Evolutionary conservation across 2,329 filamentous ascomycete species (phyloP), one percentile per base, ranked within the genome.

Genomic region (Aspergillus tamarii): DNA sequence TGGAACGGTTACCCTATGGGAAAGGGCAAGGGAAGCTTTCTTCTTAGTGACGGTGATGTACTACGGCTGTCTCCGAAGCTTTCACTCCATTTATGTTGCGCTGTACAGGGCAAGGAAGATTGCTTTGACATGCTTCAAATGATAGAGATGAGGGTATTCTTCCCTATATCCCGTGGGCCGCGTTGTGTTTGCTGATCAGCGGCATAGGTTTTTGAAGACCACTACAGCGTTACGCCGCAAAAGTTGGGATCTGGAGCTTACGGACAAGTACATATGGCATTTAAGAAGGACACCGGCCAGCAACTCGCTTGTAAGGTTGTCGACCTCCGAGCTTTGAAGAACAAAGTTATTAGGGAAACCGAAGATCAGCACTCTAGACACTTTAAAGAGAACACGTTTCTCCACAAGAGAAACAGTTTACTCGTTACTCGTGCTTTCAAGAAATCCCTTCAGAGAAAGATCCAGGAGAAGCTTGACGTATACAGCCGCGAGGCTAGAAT

Each of bases 261-360:
- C 69, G 81, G 80, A 14, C 67, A 72, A 56, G 81, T 83, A 14
- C 73, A 77, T 58, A 79, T 83, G 79, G 80, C 81, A 2, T 71
- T 78, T 41, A 73, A 78, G 26, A 69, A 68, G 32, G 57, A 60
- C 3, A 70, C 64, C 12, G 72, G 73, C 2, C 69, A 70, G 54
- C 81, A 83, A 58, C 63, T 83, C 34, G 81, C 81, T 5, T 83
- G 81, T 71, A 83, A 83, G 63, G 72, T 83, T 28, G 72, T 83
- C 30, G 75, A 80, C 63, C 64, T 83, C 6, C 69, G 71, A 16
- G 71, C 61, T 2, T 36, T 76, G n/a, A 73, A 66, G 60, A 53
- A 66, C 1, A 65, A 41, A 14, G 16, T 62, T 6, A 16, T 64
- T 21, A 56, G 60, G 41, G 43, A 53, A 23, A 60, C 57, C 48